Conservation (phyloP, 495 filamentous ascomycete genomes). For the Penicillium dipodomyicola region DNA sequence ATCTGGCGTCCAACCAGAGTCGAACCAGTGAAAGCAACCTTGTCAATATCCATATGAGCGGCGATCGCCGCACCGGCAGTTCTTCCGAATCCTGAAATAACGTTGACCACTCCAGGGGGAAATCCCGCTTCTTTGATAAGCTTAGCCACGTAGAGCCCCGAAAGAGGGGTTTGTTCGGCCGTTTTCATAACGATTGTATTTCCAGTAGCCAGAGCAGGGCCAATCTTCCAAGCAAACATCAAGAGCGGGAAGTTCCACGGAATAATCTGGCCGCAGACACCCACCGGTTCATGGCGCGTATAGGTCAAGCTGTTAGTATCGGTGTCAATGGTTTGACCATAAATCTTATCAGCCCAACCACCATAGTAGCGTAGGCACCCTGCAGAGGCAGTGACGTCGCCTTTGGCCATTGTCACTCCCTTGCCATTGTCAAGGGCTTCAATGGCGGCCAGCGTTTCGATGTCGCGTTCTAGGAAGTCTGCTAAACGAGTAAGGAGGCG, state of each 20-base stretch:
- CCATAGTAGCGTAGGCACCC: conserved; percentile 51
- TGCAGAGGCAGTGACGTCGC: conserved; percentile 30
- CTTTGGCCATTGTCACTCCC: conserved; percentile 11
- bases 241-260: conserved; percentile 89
- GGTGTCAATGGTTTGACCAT: conserved; percentile 86
- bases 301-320: conserved; percentile 74
- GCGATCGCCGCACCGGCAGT: conserved; percentile 81
- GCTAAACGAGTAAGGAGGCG: conserved; percentile 6
- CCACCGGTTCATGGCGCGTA: conserved; percentile 70
- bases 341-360: conserved; percentile 36
- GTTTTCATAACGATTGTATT: conserved; percentile 10
- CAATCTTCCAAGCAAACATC: conserved; percentile 88
- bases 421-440: conserved; percentile 11
- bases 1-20: conserved; percentile 77
- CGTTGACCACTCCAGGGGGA: conserved; percentile 84
- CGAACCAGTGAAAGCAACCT: conserved; percentile 88
- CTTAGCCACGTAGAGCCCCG: conserved; percentile 3
- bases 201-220: conserved; percentile 58
- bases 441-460: conserved; percentile 3
- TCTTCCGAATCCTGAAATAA: conserved; percentile 80
- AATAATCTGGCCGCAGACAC: conserved; percentile 80
- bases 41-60: conserved; percentile 89
- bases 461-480: conserved; percentile 8
- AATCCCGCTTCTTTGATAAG: conserved; percentile 61
- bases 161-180: conserved; percentile 4